Evolutionary conservation across 768 basidiomycete species (phyloP).

Genomic region (Lactifluus volemus): DNA sequence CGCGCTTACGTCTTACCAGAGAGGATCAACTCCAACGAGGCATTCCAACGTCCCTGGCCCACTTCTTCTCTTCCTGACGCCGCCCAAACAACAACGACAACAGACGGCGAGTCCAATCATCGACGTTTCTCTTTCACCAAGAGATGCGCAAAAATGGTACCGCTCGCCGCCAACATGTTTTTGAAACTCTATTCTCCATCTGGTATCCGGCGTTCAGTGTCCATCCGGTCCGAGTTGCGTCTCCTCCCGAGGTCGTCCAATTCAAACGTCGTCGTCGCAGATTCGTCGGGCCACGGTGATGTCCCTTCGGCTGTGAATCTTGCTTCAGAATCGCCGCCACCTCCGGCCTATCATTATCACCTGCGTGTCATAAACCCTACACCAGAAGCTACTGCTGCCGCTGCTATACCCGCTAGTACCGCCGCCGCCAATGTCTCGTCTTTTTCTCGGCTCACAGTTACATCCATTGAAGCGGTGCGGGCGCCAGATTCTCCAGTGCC

Average conservation of each 20-base stretch:
- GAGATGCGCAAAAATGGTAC: conserved; percentile 1
- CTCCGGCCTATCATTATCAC: conserved; percentile 13
- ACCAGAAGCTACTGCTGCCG: not conserved
- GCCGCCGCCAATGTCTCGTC: not conserved
- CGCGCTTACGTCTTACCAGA: not conserved
- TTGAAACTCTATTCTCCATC: not conserved
- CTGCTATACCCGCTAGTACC: too few relatives aligned
- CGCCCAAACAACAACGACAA: not conserved
- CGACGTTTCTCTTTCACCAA: conserved; percentile 9
- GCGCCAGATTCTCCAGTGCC: conserved; percentile 19
- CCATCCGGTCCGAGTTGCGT: not conserved
- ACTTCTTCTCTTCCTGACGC: not conserved
- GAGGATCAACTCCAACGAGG: not conserved
- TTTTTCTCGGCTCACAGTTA: conserved; percentile 1
- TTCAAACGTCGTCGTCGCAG: not conserved
- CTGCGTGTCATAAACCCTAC: conserved; percentile 4
- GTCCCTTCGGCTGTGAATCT: too few relatives aligned
- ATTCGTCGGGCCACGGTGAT: not conserved
- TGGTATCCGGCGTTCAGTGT: too few relatives aligned
- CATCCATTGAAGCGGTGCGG: conserved; percentile 16
- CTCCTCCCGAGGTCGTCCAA: not conserved
- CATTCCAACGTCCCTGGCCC: not conserved
- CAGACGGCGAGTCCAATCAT: not conserved
- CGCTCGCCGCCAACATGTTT: conserved; percentile 2
- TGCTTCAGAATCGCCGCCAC: not conserved